phyloP scores from a whole-genome alignment of 306 rosid species.

The Acmispon strigosus region DNA sequence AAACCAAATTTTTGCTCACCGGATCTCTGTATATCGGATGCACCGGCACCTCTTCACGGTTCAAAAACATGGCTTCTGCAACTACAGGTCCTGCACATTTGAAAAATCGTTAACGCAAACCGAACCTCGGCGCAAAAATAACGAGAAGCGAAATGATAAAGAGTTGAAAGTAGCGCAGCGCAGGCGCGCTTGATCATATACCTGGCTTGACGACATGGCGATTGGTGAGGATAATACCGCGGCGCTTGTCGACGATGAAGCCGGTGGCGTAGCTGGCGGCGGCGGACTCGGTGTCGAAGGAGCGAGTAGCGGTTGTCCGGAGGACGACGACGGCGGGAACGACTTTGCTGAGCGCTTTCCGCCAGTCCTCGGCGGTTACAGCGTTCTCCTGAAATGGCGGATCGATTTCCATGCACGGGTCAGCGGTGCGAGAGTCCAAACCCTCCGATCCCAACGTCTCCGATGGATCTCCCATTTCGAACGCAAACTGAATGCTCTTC shows the following conservation, averaged over 20 bases:
- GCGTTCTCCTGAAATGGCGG: conserved; percentile 59
- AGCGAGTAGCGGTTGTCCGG: conserved; percentile 75
- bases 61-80: conserved; percentile 90
- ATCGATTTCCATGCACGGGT: conserved; percentile 78
- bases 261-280: conserved; percentile 88
- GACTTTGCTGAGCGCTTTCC: conserved; percentile 70
- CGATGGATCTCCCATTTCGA: conserved; percentile 54
- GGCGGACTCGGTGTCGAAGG: conserved; percentile 93
- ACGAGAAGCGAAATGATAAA: background rate
- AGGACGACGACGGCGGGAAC: conserved; percentile 91
- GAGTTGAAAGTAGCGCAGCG: no score
- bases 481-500: background rate
- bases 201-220: conserved; percentile 98
- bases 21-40: conserved; percentile 93
- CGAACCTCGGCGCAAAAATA: background rate
- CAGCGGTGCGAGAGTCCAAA: conserved; percentile 33
- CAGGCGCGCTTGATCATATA: background rate
- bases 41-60: conserved; percentile 93
- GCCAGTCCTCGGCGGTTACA: conserved; percentile 91
- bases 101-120: conserved; percentile 17
- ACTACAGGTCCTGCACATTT: conserved; percentile 84
- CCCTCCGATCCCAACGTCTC: conserved; percentile 54
- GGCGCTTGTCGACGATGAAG: conserved; percentile 83
- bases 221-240: conserved; percentile 92
- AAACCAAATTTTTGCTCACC: conserved; percentile 39